Conservation (phyloP, 2,329 filamentous ascomycete species). For the Fusarium stilboides region DNA sequence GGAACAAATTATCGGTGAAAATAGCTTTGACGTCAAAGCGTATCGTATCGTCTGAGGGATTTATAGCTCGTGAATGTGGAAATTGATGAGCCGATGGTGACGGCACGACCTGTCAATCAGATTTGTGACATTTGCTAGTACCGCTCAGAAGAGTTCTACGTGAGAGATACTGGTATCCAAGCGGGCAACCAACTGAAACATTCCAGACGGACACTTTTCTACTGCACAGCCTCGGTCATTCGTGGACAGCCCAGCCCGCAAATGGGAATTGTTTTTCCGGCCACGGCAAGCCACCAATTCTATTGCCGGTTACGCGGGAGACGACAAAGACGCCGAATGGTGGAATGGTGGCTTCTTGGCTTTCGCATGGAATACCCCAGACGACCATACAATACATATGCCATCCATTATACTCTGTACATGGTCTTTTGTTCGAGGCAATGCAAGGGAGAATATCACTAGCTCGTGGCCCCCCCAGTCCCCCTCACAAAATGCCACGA, state of each 20-base stretch:
- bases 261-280: not conserved
- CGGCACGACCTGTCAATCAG: too few relatives aligned
- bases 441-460: conserved; percentile 7
- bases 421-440: not conserved
- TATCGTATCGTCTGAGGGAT: not conserved
- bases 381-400: not conserved
- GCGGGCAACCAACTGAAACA: not conserved
- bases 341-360: conserved; percentile 32
- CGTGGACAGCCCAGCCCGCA: not conserved
- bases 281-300: conserved; percentile 11
- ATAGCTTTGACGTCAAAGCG: not conserved
- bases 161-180: too few relatives aligned
- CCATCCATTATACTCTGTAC: too few relatives aligned
- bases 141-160: too few relatives aligned
- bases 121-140: too few relatives aligned
- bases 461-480: not conserved
- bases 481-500: conserved; percentile 8
- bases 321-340: not conserved
- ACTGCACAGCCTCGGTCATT: not conserved
- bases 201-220: conserved; percentile 1
- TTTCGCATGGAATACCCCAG: not conserved
- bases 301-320: conserved; percentile 5
- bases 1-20: not conserved
- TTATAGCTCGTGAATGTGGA: not conserved
- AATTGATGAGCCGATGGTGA: too few relatives aligned